Evolutionary conservation across 805 yeast species (phyloP).

Genomic region (Pichia gijzeniarum): DNA sequence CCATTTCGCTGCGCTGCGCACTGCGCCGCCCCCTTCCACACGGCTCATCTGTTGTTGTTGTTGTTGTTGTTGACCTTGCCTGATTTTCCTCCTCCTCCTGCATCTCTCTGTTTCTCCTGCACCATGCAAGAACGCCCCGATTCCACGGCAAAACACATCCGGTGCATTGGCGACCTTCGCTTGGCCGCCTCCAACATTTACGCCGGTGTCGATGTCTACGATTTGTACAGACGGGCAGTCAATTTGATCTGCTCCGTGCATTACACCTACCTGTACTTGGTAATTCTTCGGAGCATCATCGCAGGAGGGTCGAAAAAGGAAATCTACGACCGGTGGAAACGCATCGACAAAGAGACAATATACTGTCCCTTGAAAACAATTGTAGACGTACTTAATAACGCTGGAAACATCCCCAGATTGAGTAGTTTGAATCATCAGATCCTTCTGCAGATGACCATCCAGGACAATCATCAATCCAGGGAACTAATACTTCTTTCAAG

Average conservation of each 20-base stretch:
- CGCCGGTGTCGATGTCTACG: constrained; percentile 1
- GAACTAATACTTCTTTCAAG: background rate
- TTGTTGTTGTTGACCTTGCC: no score
- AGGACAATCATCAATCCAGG: background rate
- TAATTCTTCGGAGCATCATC: background rate
- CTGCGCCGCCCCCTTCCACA: no score
- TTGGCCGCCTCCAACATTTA: background rate
- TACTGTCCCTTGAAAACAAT: background rate
- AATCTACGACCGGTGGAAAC: background rate
- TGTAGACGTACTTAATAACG: constrained; percentile 1
- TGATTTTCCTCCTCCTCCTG: no score
- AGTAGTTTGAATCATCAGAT: background rate
- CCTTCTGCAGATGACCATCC: background rate
- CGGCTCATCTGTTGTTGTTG: no score
- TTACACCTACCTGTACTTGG: constrained; percentile 1
- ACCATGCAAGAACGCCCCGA: background rate
- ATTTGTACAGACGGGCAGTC: background rate
- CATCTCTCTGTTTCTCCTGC: background rate
- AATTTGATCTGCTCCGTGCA: background rate
- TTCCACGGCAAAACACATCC: constrained; percentile 1
- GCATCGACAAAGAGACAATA: background rate
- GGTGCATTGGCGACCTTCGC: background rate
- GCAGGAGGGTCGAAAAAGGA: background rate
- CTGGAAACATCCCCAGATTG: background rate
- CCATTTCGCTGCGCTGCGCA: no score